Evolutionary conservation across 306 rosid species (phyloP).

Genomic region (Ammopiptanthus mongolicus): DNA sequence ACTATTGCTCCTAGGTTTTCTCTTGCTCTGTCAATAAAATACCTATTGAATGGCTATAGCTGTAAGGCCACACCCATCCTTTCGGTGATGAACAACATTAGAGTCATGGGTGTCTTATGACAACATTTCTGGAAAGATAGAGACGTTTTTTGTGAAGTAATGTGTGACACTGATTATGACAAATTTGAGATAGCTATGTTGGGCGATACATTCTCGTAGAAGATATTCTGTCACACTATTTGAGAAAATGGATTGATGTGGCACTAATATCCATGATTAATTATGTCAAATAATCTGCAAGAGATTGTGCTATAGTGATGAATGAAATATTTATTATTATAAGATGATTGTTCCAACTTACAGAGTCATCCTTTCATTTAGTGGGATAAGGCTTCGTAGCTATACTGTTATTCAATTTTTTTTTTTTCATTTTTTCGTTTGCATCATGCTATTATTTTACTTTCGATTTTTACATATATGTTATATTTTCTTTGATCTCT

Average conservation of each 20-base stretch:
- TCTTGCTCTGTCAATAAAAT: background rate
- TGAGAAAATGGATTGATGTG: background rate
- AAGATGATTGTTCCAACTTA: background rate
- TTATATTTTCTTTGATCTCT: background rate
- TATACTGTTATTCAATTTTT: background rate
- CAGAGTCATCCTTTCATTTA: background rate
- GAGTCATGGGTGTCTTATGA: constrained; percentile 28
- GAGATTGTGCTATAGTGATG: background rate
- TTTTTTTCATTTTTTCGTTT: background rate
- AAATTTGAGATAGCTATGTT: background rate
- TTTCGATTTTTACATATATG: background rate
- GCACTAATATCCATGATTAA: background rate
- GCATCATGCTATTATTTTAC: background rate
- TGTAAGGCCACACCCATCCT: background rate
- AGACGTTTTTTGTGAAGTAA: constrained; percentile 13
- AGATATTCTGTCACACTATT: background rate
- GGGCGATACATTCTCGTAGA: background rate
- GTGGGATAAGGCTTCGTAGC: background rate
- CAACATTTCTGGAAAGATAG: constrained; percentile 3
- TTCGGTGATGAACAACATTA: background rate
- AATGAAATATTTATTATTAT: background rate
- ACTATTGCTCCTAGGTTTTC: background rate
- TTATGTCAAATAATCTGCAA: background rate
- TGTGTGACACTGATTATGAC: background rate
- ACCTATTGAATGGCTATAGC: background rate